Conservation (phyloP, 371 early-diverging fungal species). For the Phascolomyces articulosus region DNA sequence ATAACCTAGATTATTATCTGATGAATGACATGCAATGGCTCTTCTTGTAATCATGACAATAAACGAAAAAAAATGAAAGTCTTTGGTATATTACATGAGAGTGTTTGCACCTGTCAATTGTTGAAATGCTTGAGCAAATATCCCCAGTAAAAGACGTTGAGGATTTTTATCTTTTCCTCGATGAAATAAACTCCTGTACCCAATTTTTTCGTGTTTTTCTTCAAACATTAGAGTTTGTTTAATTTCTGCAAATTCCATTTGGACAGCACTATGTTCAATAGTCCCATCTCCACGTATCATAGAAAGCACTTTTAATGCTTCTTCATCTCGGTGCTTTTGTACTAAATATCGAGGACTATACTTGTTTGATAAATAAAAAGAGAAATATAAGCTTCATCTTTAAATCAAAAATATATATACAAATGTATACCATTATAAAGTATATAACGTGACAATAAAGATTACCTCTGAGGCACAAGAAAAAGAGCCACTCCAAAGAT, state of each 20-base stretch:
- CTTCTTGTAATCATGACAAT: too few relatives aligned
- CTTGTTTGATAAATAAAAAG: background rate
- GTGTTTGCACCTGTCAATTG: conserved; percentile 81
- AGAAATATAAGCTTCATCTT: too few relatives aligned
- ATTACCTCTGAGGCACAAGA: conserved; percentile 39
- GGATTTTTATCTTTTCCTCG: conserved; percentile 42
- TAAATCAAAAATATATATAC: too few relatives aligned
- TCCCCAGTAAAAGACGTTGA: conserved; percentile 67
- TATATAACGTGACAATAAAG: too few relatives aligned
- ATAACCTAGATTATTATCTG: conserved; percentile 9
- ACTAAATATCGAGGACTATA: conserved; percentile 73
- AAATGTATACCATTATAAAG: too few relatives aligned
- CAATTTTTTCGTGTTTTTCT: conserved; percentile 57
- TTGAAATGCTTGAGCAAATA: conserved; percentile 72
- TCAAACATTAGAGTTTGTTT: conserved; percentile 74
- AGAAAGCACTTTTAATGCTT: conserved; percentile 57
- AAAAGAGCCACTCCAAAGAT: conserved; percentile 30
- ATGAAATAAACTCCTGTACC: conserved; percentile 11
- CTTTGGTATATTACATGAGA: conserved; percentile 56
- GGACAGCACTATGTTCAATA: conserved; percentile 29
- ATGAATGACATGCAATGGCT: too few relatives aligned
- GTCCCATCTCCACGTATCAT: conserved; percentile 49
- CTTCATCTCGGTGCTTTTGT: conserved; percentile 50
- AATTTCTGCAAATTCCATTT: conserved; percentile 71
- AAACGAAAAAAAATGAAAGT: background rate